Evolutionary conservation across 75 land plant species (phyloP).

Genomic region (Cryptomeria japonica): DNA sequence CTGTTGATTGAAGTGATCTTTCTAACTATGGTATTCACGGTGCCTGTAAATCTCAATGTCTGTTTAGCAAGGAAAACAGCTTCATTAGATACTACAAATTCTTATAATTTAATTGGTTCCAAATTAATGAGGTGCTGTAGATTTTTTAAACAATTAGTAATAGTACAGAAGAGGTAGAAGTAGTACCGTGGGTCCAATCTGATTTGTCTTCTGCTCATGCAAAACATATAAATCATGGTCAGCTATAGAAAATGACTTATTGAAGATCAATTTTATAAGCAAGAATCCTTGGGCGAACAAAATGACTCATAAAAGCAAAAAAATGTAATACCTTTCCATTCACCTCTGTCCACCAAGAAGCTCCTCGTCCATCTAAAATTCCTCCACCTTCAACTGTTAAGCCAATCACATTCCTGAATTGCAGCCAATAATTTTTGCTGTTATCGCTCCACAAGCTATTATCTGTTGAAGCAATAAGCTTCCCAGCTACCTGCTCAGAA

Average conservation of each 20-base stretch:
- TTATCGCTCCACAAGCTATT: neutral
- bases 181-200: neutral
- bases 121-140: neutral
- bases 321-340: slow-evolving; percentile 2
- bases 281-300: too few relatives aligned
- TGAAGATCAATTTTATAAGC: neutral
- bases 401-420: slow-evolving; percentile 44
- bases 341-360: slow-evolving; percentile 51
- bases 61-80: slow-evolving; percentile 17
- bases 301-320: too few relatives aligned
- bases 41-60: slow-evolving; percentile 39
- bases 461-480: slow-evolving; percentile 3
- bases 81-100: neutral
- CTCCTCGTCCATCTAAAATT: slow-evolving; percentile 59
- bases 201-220: neutral
- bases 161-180: neutral
- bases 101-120: neutral
- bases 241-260: neutral
- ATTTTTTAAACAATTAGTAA: neutral
- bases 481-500: neutral
- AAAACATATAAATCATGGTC: neutral
- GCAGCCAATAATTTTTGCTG: slow-evolving; percentile 34
- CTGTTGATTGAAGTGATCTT: slow-evolving; percentile 62
- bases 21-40: slow-evolving; percentile 30
- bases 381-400: slow-evolving; percentile 54